phyloP scores from a whole-genome alignment of 2,329 filamentous ascomycete genomes.

The Ophiosphaerella narmari region DNA sequence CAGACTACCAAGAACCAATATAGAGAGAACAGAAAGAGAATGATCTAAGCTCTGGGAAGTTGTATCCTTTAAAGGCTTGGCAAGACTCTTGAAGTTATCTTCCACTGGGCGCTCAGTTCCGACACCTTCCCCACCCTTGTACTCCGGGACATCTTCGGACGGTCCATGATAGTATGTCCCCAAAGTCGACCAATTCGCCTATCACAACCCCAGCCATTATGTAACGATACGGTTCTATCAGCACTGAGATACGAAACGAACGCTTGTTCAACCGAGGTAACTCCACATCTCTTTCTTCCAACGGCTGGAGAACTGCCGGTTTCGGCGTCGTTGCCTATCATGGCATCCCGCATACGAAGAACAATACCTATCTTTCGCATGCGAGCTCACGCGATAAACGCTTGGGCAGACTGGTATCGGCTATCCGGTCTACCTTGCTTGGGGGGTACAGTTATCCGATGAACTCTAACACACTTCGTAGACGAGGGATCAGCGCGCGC shows the following conservation, averaged over 20 bases:
- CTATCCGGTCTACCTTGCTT: constrained; percentile 15
- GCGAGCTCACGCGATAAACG: constrained; percentile 5
- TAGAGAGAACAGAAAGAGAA: background rate
- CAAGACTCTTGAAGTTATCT: constrained; percentile 3
- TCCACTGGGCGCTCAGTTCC: constrained; percentile 8
- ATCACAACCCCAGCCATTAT: constrained; percentile 18
- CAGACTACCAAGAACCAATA: constrained; percentile 3
- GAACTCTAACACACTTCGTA: background rate
- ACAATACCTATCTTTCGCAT: background rate
- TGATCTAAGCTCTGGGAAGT: background rate
- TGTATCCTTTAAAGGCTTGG: background rate
- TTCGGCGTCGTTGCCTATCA: constrained; percentile 10
- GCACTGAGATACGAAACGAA: background rate
- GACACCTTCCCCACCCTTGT: constrained; percentile 26
- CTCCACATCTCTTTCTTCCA: background rate
- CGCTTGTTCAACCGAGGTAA: background rate
- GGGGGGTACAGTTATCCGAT: constrained; percentile 14
- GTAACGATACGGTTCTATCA: constrained; percentile 1
- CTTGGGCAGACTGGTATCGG: constrained; percentile 1
- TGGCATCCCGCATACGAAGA: constrained; percentile 1
- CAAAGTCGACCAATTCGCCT: constrained; percentile 4
- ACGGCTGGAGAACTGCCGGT: constrained; percentile 9
- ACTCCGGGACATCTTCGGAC: constrained; percentile 12
- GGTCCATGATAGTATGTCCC: constrained; percentile 15
- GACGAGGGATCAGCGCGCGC: constrained; percentile 4